Base-by-base conservation (phyloP, 208 protist genomes). In the Leishmania arabica region DNA sequence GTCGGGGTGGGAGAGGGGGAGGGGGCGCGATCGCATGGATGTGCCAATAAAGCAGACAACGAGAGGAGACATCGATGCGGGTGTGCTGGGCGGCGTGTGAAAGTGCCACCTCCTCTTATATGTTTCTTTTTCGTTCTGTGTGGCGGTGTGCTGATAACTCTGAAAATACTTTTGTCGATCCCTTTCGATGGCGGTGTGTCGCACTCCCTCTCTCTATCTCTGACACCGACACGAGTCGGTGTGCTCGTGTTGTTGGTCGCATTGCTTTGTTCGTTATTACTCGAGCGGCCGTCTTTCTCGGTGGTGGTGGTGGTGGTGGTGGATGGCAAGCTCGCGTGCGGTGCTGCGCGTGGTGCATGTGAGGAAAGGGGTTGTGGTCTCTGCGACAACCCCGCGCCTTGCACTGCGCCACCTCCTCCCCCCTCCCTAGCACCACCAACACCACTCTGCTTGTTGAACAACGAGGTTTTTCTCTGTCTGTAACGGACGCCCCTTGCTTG, bases 101-200 rank as follows among this genome's bases (percentile, higher is more conserved):
- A 4, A 31, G 7, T 40, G 17, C 15, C 31, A 54, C 37, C 70
- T 42, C 24, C 56, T 86, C 24, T 75, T 79, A 27, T 31, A 45
- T 79, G 74, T 0, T 40, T 40, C 37, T 79, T 58, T 72, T 86
- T 56, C 58, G 64, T 6, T 86, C 9, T 84, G 64, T 75, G 64
- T 62, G 58, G 17, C 17, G 51, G 51, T 6, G 51, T 5, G 51
- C 51, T 54, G 51, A 54, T 21, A 0, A 21, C 21, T 34, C n/a
- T 17, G 58, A 27, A 3, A 9, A 31, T 31, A 27, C n/a, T 64
- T 2, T 11, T 64, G 58, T 34, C 4, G 58, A 17, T 34, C 27
- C 27, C 58, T 11, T 64, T 64, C 58, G 58, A 64, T 64, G 11
- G 27, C n/a, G 31, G 58, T 34, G 58, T 34, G 58, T 15, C n/a